Percentiles rank a stretch among this genome's conserved stretches.
Evolutionary conservation across 2,329 filamentous ascomycete genomes (phyloP).

Genomic region (Pyricularia sp.): DNA sequence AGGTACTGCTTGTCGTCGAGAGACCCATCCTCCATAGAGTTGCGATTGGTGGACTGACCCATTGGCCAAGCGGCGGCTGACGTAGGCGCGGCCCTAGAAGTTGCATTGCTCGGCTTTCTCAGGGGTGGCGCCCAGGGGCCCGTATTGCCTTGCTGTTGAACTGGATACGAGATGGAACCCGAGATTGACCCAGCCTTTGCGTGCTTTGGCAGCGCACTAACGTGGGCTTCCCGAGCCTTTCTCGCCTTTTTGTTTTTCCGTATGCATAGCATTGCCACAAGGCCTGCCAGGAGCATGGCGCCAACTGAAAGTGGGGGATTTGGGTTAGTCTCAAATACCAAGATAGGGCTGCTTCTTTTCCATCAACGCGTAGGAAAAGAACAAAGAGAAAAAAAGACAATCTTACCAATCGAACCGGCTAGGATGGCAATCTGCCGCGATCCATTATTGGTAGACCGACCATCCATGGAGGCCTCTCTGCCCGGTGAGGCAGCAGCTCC

Average conservation of each 20-base stretch:
- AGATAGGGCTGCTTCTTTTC: not conserved
- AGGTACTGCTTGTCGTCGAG: slow-evolving; percentile 2
- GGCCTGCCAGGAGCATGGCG: not conserved
- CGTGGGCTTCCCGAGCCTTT: not conserved
- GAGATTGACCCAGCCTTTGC: not conserved
- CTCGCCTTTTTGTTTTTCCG: slow-evolving; percentile 1
- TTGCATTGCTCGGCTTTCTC: not conserved
- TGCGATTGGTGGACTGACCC: not conserved
- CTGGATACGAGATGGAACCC: not conserved
- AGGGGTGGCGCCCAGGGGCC: not conserved
- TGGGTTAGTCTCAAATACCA: not conserved
- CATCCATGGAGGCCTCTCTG: not conserved
- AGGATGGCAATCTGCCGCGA: not conserved
- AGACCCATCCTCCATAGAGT: not conserved
- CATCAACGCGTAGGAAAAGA: not conserved
- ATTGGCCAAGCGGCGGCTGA: not conserved
- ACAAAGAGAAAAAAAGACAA: not conserved
- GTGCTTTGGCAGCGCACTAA: not conserved
- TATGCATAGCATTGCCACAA: not conserved
- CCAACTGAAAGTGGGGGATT: not conserved
- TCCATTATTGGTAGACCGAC: not conserved
- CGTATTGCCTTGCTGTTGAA: not conserved
- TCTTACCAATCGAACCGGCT: not conserved
- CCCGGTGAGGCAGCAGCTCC: not conserved
- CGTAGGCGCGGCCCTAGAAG: not conserved